Base-by-base conservation (phyloP, 164 flowering plant species). In the Berberis thunbergii region DNA sequence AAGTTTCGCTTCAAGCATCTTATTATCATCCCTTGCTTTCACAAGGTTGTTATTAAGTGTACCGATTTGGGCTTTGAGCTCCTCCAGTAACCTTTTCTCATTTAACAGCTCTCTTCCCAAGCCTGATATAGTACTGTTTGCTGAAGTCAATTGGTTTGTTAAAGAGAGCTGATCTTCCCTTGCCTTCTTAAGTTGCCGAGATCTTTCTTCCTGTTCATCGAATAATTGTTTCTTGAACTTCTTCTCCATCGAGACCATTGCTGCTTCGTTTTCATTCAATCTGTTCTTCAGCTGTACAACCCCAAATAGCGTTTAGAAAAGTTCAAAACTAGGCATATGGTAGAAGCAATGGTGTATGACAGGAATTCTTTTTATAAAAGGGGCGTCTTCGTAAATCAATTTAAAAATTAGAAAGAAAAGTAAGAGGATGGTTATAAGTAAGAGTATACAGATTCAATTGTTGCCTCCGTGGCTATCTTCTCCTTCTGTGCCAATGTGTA, bases 401-500 rank as follows among this genome's bases (percentile, higher is more conserved):
- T 46, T 26, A 26, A 46, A 46, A 46, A 4, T 46, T 4, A 46
- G 1, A 52, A 52, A 52, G 2, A 6, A 4, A 12, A 52, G n/a
- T 10, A 10, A 52, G 12, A 4, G 11, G 4, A 7, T 52, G 54
- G 11, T 52, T 3, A 10, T 6, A 1, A 52, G 10, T 11, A 52
- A 58, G n/a, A 54, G 69, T 13, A 76, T 86, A 93, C 98, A 65
- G 87, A 75, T 75, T 88, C 87, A 61, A 88, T 74, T 50, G 80
- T 79, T 64, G 79, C 78, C 62, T 84, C 82, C 46, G 80, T 10
- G 49, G 67, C 71, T 48, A 46, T 72, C 67, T 83, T 87, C 59
- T 89, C 97, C 62, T 82, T 78, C 75, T 49, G 83, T 55, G 81
- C 72, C 72, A 81, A 72, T 55, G 86, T 79, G 79, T 82, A 89